These are phyloP conservation scores for Fusarium pseudocircinatum DNA, from an alignment of 2,329 filamentous ascomycete genomes.

Conservation along the genomic window DNA sequence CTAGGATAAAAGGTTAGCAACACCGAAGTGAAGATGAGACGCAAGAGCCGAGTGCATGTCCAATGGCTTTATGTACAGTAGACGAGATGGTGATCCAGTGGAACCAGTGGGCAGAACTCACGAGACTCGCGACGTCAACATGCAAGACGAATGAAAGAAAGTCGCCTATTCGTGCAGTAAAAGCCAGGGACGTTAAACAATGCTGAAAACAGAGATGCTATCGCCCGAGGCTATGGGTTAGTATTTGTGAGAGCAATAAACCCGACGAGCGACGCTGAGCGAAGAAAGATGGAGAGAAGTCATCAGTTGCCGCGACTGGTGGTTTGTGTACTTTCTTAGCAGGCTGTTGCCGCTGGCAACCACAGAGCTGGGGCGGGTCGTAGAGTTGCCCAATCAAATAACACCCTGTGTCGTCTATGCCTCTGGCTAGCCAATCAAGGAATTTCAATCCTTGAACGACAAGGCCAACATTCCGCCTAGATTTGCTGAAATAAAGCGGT, in stretches of 20 bases:
- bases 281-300: slow-evolving; percentile 24
- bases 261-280: slow-evolving; percentile 26
- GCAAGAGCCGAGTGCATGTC: neutral
- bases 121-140: slow-evolving; percentile 41
- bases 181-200: slow-evolving; percentile 42
- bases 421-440: slow-evolving; percentile 8
- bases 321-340: slow-evolving; percentile 50
- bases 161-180: slow-evolving; percentile 16
- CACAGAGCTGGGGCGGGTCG: neutral
- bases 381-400: slow-evolving; percentile 19
- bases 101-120: slow-evolving; percentile 34
- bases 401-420: neutral
- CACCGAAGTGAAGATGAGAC: neutral
- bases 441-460: neutral
- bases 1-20: slow-evolving; percentile 22
- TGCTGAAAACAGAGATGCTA: slow-evolving; percentile 36
- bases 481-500: neutral
- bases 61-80: neutral
- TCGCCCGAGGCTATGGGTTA: slow-evolving; percentile 31
- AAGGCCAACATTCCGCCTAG: neutral
- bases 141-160: slow-evolving; percentile 37
- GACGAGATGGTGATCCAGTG: slow-evolving; percentile 9
- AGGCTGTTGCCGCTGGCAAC: slow-evolving; percentile 48
- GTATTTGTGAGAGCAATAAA: slow-evolving; percentile 35
- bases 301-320: slow-evolving; percentile 31